These are phyloP conservation scores for Noccaea bulbosa DNA, from an alignment of 345 rosid genomes.

Conservation along the genomic window DNA sequence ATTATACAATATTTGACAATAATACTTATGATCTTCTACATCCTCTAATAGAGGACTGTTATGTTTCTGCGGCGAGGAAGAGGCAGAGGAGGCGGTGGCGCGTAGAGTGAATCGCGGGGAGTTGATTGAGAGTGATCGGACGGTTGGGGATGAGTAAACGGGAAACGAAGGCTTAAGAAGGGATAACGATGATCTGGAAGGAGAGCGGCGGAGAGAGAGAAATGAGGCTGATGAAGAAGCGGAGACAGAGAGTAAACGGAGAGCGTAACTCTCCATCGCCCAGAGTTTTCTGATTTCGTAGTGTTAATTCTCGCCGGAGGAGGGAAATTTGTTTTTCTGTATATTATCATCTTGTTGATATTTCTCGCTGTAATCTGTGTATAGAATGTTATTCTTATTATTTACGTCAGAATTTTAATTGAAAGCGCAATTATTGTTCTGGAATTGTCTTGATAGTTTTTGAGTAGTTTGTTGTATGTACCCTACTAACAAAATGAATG, in stretches of 20 bases:
- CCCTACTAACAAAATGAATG: neutral
- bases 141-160: conserved; percentile 37
- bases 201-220: conserved; percentile 47
- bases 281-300: conserved; percentile 1
- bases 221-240: conserved; percentile 45
- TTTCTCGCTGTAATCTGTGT: neutral
- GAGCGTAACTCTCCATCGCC: conserved; percentile 69
- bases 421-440: too few relatives aligned
- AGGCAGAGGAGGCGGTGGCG: conserved; percentile 46
- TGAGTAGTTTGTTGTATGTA: neutral
- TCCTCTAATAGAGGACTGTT: neutral
- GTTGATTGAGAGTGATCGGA: conserved; percentile 42
- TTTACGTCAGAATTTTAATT: neutral
- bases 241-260: conserved; percentile 49
- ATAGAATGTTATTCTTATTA: neutral
- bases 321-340: conserved; percentile 1
- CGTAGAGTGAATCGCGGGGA: conserved; percentile 44
- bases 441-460: neutral
- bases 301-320: conserved; percentile 5
- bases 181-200: conserved; percentile 23
- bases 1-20: too few relatives aligned
- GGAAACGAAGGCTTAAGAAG: conserved; percentile 20
- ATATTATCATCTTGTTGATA: neutral
- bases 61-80: conserved; percentile 38
- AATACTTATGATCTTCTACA: too few relatives aligned